These are phyloP conservation scores for Cryomyces minteri DNA, from an alignment of 495 filamentous ascomycete species.

Conservation along the genomic window DNA sequence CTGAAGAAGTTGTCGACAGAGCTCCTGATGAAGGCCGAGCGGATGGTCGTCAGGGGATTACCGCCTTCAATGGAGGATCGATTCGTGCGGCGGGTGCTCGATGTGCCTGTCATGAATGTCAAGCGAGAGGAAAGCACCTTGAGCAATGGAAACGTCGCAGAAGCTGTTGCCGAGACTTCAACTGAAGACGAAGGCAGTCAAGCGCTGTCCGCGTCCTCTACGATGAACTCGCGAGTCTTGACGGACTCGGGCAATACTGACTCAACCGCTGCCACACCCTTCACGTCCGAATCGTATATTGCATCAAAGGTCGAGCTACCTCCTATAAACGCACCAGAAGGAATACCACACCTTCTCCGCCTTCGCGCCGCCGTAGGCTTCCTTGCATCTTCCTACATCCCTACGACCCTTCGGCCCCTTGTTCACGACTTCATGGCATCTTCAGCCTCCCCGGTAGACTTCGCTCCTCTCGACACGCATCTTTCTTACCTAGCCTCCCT, in stretches of 20 bases:
- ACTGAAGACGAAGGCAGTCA: conserved; percentile 7
- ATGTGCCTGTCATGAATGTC: conserved; percentile 42
- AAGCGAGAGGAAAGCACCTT: conserved; percentile 12
- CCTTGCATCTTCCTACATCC: conserved; percentile 53
- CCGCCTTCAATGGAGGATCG: conserved; percentile 73
- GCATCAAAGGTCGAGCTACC: conserved; percentile 3
- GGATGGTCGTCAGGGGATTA: conserved; percentile 43
- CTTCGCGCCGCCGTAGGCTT: conserved; percentile 61
- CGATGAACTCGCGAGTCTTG: conserved; percentile 4
- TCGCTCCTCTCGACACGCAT: conserved; percentile 47
- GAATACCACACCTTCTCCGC: conserved; percentile 43
- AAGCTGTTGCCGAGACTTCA: not conserved
- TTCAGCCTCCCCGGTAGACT: conserved; percentile 12
- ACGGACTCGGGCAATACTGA: conserved; percentile 1
- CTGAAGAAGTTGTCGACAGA: conserved; percentile 47
- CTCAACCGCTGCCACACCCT: conserved; percentile 18
- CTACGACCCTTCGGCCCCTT: conserved; percentile 26
- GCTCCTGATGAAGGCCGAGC: conserved; percentile 50
- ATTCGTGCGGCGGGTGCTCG: conserved; percentile 58
- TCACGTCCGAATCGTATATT: conserved; percentile 11
- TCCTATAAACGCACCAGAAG: conserved; percentile 6
- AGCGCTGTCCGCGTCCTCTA: conserved; percentile 9
- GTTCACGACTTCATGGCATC: no score
- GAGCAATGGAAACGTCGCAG: conserved; percentile 7
- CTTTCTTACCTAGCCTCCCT: conserved; percentile 43